A percentile compares a stretch with the other conserved stretches of the same genome.
Evolutionary conservation across 2,329 filamentous ascomycete species (phyloP).

Genomic region (Penicillium sp.): DNA sequence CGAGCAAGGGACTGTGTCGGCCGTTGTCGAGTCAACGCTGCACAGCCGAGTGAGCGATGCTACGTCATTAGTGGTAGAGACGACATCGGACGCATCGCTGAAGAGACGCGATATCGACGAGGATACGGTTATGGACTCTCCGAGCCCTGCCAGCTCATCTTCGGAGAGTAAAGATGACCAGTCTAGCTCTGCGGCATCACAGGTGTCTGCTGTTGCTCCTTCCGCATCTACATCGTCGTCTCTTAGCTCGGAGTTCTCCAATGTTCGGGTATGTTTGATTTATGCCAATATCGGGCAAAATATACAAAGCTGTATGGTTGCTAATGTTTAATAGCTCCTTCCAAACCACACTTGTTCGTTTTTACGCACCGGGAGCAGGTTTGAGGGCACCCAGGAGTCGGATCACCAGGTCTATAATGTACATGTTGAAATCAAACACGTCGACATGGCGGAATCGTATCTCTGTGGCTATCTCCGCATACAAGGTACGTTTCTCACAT

Average conservation of each 20-base stretch:
- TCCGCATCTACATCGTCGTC: constrained; percentile 41
- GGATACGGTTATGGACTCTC: constrained; percentile 27
- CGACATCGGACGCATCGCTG: constrained; percentile 17
- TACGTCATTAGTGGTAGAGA: constrained; percentile 1
- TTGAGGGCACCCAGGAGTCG: constrained; percentile 86
- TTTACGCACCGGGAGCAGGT: constrained; percentile 80
- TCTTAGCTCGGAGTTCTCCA: constrained; percentile 54
- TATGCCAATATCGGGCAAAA: background rate
- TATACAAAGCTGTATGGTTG: background rate
- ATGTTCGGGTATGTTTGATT: constrained; percentile 47
- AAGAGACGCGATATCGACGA: constrained; percentile 27
- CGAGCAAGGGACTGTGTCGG: constrained; percentile 26
- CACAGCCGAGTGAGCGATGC: constrained; percentile 18
- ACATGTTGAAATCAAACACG: constrained; percentile 93
- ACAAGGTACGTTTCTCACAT: constrained; percentile 60
- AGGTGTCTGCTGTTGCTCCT: constrained; percentile 25
- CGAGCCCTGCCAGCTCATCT: constrained; percentile 32
- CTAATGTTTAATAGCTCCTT: constrained; percentile 52
- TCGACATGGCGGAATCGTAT: constrained; percentile 90
- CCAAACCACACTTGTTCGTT: constrained; percentile 81
- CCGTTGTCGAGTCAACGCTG: constrained; percentile 18
- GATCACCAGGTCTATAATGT: constrained; percentile 93
- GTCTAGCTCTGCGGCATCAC: constrained; percentile 23
- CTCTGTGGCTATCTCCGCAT: constrained; percentile 94
- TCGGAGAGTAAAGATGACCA: constrained; percentile 36